These are phyloP conservation scores for Ceratobasidium sp. DNA, from an alignment of 1,284 basidiomycete species.

Conservation along the genomic window DNA sequence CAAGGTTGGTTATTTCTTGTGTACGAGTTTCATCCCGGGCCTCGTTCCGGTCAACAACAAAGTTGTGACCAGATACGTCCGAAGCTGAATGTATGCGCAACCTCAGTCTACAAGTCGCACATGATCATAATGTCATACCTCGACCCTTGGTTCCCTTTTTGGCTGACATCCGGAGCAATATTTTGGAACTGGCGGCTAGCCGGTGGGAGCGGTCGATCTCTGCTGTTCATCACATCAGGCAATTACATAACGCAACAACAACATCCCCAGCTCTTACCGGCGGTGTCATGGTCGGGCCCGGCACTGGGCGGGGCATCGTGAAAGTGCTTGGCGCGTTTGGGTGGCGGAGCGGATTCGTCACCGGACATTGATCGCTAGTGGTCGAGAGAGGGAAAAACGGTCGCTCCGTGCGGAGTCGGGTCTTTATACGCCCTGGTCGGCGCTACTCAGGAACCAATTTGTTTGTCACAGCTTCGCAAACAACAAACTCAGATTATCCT, in stretches of 20 bases:
- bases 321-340: not conserved
- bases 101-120: not conserved
- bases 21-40: not conserved
- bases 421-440: not conserved
- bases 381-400: not conserved
- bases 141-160: not conserved
- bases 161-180: not conserved
- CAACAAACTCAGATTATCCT: not conserved
- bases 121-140: not conserved
- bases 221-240: not conserved
- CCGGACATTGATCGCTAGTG: not conserved
- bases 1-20: not conserved
- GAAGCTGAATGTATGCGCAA: not conserved
- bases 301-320: not conserved
- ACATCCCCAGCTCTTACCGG: not conserved
- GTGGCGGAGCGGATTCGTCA: not conserved
- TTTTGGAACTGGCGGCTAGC: not conserved
- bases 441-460: slow-evolving; percentile 7
- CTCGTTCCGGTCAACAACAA: not conserved
- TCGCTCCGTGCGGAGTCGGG: not conserved
- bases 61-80: not conserved
- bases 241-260: slow-evolving; percentile 1
- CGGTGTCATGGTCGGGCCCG: not conserved
- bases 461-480: not conserved
- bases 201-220: slow-evolving; percentile 5